phyloP scores from a whole-genome alignment of 2,329 filamentous ascomycete species.

The Tolypocladium sp. region DNA sequence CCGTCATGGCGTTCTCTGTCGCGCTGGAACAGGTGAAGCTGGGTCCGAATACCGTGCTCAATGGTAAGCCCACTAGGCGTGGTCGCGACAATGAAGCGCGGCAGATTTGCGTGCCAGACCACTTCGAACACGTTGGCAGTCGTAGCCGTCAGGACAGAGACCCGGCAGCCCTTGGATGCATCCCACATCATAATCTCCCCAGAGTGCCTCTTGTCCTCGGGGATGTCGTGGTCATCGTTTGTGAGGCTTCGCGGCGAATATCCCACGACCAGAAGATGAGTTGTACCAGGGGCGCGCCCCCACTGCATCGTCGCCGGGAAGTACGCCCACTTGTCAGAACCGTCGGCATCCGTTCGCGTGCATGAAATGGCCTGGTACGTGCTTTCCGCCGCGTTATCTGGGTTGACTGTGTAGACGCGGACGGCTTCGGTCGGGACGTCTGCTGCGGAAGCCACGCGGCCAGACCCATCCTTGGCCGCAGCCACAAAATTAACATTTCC shows the following conservation, averaged over 20 bases:
- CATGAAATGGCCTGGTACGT: slow-evolving; percentile 31
- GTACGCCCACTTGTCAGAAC: slow-evolving; percentile 48
- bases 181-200: slow-evolving; percentile 56
- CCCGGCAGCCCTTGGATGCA: slow-evolving; percentile 28
- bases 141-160: slow-evolving; percentile 40
- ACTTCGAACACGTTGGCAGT: slow-evolving; percentile 57
- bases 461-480: slow-evolving; percentile 36
- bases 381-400: slow-evolving; percentile 24
- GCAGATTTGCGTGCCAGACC: slow-evolving; percentile 48
- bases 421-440: slow-evolving; percentile 46
- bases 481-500: slow-evolving; percentile 56
- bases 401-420: slow-evolving; percentile 43
- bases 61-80: slow-evolving; percentile 38
- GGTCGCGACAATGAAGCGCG: slow-evolving; percentile 48
- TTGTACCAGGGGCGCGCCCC: slow-evolving; percentile 35
- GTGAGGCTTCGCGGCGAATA: slow-evolving; percentile 50
- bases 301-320: slow-evolving; percentile 56
- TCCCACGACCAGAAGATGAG: slow-evolving; percentile 48
- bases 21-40: slow-evolving; percentile 45
- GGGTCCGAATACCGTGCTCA: slow-evolving; percentile 39
- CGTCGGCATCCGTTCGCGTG: slow-evolving; percentile 22
- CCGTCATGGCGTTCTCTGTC: slow-evolving; percentile 15
- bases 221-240: slow-evolving; percentile 47
- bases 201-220: slow-evolving; percentile 44
- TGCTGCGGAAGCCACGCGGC: slow-evolving; percentile 49